Conservation (phyloP, 768 basidiomycete species). For the Russula sp. region DNA sequence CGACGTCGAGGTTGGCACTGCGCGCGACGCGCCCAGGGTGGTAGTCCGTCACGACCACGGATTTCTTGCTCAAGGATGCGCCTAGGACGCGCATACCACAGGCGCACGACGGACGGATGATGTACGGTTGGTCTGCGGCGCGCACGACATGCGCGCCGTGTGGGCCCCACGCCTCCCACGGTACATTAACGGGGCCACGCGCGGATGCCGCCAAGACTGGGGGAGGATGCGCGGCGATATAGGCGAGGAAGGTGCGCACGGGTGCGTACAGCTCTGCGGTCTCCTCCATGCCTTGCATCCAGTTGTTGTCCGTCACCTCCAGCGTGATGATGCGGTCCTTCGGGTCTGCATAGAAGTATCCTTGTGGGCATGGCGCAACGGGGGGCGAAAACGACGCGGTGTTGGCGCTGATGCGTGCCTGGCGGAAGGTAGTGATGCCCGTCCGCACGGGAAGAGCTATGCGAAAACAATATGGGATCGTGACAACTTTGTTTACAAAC, state of each 20-base stretch:
- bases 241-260: conserved; percentile 11
- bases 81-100: conserved; percentile 17
- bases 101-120: conserved; percentile 2
- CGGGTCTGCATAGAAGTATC: conserved; percentile 11
- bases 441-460: conserved; percentile 3
- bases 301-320: conserved; percentile 13
- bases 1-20: not conserved
- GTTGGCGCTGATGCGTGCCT: conserved; percentile 2
- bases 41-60: conserved; percentile 9
- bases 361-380: not conserved
- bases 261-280: conserved; percentile 4
- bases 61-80: not conserved
- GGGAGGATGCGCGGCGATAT: conserved; percentile 9
- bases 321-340: conserved; percentile 11
- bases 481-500: not conserved
- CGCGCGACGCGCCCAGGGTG: conserved; percentile 13
- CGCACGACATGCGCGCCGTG: conserved; percentile 14
- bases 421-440: conserved; percentile 7
- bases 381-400: conserved; percentile 13
- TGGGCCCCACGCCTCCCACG: conserved; percentile 15
- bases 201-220: not conserved
- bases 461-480: conserved; percentile 10
- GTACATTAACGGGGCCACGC: not conserved
- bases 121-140: not conserved
- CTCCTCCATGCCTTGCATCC: conserved; percentile 2